phyloP scores from a whole-genome alignment of 495 filamentous ascomycete species.

The Penicillium bialowiezense region DNA sequence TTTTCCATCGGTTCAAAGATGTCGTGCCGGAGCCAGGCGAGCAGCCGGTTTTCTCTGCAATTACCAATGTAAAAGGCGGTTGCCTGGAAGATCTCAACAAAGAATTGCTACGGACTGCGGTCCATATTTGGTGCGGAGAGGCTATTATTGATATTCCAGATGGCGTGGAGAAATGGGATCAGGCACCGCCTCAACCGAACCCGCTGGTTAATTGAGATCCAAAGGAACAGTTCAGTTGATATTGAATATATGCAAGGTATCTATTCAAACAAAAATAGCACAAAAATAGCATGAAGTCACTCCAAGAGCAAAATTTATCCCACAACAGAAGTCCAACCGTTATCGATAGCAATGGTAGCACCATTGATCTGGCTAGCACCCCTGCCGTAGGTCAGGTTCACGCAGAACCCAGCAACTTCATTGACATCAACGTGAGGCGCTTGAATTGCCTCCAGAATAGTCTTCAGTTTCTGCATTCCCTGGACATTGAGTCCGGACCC shows the following conservation, averaged over 20 bases:
- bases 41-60: slow-evolving; percentile 17
- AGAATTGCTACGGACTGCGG: slow-evolving; percentile 49
- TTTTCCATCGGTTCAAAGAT: slow-evolving; percentile 53
- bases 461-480: slow-evolving; percentile 34
- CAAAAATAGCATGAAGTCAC: too few relatives aligned
- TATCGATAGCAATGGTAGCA: slow-evolving; percentile 31
- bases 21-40: slow-evolving; percentile 30
- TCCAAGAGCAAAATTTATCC: slow-evolving; percentile 22
- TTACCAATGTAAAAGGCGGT: slow-evolving; percentile 59
- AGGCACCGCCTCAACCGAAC: slow-evolving; percentile 15
- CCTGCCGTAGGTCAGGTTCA: slow-evolving; percentile 26
- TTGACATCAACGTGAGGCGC: slow-evolving; percentile 34
- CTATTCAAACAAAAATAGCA: too few relatives aligned
- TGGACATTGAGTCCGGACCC: slow-evolving; percentile 42
- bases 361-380: slow-evolving; percentile 32
- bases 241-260: too few relatives aligned
- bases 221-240: background rate
- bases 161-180: slow-evolving; percentile 42
- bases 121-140: slow-evolving; percentile 61
- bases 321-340: slow-evolving; percentile 27
- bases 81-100: slow-evolving; percentile 52
- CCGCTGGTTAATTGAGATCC: slow-evolving; percentile 3
- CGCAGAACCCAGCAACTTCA: slow-evolving; percentile 33
- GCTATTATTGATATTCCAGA: slow-evolving; percentile 64
- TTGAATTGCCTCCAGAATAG: slow-evolving; percentile 23